These are phyloP conservation scores for Aureobasidium sp. DNA, from an alignment of 2,329 filamentous ascomycete genomes.

Conservation along the genomic window DNA sequence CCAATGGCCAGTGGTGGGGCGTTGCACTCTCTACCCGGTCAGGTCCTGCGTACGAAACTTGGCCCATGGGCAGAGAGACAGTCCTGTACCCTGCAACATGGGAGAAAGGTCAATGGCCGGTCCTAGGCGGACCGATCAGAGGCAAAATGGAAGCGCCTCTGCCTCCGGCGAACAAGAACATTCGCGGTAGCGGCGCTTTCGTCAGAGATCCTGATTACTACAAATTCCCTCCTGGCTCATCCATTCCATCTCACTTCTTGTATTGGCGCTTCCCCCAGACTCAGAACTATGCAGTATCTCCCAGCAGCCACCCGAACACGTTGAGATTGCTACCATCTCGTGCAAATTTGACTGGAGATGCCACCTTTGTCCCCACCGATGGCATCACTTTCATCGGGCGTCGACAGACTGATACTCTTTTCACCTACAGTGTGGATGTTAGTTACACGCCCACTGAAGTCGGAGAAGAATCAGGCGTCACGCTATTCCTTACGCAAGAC, in stretches of 20 bases:
- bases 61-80: constrained; percentile 50
- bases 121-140: constrained; percentile 32
- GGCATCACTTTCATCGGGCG: constrained; percentile 49
- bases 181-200: constrained; percentile 38
- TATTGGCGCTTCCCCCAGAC: constrained; percentile 48
- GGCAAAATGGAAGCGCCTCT: constrained; percentile 41
- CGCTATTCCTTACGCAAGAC: constrained; percentile 47
- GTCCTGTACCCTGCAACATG: constrained; percentile 45
- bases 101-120: constrained; percentile 35
- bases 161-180: constrained; percentile 28
- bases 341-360: constrained; percentile 46
- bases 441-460: constrained; percentile 33
- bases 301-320: constrained; percentile 34
- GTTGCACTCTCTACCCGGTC: constrained; percentile 41
- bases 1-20: constrained; percentile 47
- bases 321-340: constrained; percentile 44
- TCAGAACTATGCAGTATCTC: constrained; percentile 42
- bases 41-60: constrained; percentile 36
- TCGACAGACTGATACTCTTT: constrained; percentile 50
- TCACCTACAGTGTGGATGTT: constrained; percentile 44
- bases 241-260: constrained; percentile 48
- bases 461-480: constrained; percentile 47
- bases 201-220: constrained; percentile 39
- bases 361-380: constrained; percentile 29
- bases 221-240: constrained; percentile 39